phyloP scores from a whole-genome alignment of 805 yeast species.

The Vanderwaltozyma yarrowii region DNA sequence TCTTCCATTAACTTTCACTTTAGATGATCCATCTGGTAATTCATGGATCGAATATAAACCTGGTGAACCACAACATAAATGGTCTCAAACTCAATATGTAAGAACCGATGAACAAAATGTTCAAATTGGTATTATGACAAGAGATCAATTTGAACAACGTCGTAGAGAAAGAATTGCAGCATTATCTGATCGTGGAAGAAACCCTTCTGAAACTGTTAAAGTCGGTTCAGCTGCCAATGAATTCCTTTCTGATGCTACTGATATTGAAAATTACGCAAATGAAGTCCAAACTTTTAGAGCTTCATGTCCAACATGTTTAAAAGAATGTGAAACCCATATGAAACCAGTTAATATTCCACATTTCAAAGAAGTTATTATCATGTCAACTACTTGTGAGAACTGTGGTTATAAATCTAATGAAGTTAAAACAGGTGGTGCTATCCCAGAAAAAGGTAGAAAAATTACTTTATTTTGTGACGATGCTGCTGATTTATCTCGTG shows the following conservation, averaged over 20 bases:
- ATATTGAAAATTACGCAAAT: slow-evolving; percentile 73
- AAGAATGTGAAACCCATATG: slow-evolving; percentile 86
- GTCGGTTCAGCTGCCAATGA: slow-evolving; percentile 27
- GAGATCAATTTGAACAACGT: slow-evolving; percentile 40
- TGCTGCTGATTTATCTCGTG: slow-evolving; percentile 80
- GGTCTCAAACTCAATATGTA: slow-evolving; percentile 74
- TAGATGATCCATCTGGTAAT: slow-evolving; percentile 95
- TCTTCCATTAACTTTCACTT: slow-evolving; percentile 64
- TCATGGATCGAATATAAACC: slow-evolving; percentile 91
- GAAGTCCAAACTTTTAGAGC: slow-evolving; percentile 93
- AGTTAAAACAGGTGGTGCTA: slow-evolving; percentile 96
- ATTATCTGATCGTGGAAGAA: slow-evolving; percentile 30
- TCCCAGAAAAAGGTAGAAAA: slow-evolving; percentile 75
- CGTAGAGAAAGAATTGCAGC: slow-evolving; percentile 26
- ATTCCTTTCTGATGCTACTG: slow-evolving; percentile 59
- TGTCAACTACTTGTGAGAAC: slow-evolving; percentile 85
- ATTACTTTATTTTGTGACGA: slow-evolving; percentile 71
- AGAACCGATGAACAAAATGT: slow-evolving; percentile 87
- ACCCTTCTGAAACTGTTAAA: slow-evolving; percentile 15
- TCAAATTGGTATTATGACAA: slow-evolving; percentile 65
- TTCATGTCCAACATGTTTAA: slow-evolving; percentile 78
- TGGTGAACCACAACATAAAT: slow-evolving; percentile 79
- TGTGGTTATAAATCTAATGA: slow-evolving; percentile 97
- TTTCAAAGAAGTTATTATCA: slow-evolving; percentile 91
- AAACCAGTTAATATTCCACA: slow-evolving; percentile 94